Base-by-base conservation (phyloP, 306 rosid genomes). In the Prunus mira region DNA sequence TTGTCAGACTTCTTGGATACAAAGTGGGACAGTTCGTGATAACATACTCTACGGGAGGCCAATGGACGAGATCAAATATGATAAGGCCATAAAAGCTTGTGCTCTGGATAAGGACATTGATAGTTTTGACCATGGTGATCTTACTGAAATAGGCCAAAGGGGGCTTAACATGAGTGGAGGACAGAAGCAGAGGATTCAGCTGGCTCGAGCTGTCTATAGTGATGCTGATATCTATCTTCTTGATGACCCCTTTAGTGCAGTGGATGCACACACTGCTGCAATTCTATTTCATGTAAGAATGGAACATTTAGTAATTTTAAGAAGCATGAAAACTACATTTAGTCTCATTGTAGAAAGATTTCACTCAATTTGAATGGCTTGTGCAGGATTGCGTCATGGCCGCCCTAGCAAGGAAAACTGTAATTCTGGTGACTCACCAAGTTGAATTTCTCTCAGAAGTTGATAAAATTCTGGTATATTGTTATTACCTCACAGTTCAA, bases 161-260 rank as follows among this genome's bases (percentile, higher is more conserved):
- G 96, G 96, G 74, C 71, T 91, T 52, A 93, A 93, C 88, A 68
- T 93, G 94, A 93, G 97, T 77, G 96, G 94, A 75, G 97, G 97
- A 60, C 97, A 93, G 77, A 93, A 90, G 82, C 96, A 93, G 55
- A 86, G 94, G 85, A 89, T 93, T 83, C 96, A 89, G 66, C 93
- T 90, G 7, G 98, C 96, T 51, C 79, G 93, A 75, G 96, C 98
- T 45, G 89, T 90, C 60, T 90, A 90, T 77, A 87, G 85, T 62
- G 96, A 93, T 73, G 93, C 91, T 13, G 90, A 93, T 76, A 80
- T 90, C 52, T 93, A 90, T 78, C 91, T 93, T 55, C 89, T 90
- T 2, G 94, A 90, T 70, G 96, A 93, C 51, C 93, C 94, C 58
- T 90, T 93, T 69, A 90, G 98, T 24, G 95, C 95, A 32, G 98